Percentiles rank a stretch among this genome's conserved stretches.
These are phyloP conservation scores for Angomonas ambiguus DNA, from an alignment of 208 protist genomes.

Conservation along the genomic window DNA sequence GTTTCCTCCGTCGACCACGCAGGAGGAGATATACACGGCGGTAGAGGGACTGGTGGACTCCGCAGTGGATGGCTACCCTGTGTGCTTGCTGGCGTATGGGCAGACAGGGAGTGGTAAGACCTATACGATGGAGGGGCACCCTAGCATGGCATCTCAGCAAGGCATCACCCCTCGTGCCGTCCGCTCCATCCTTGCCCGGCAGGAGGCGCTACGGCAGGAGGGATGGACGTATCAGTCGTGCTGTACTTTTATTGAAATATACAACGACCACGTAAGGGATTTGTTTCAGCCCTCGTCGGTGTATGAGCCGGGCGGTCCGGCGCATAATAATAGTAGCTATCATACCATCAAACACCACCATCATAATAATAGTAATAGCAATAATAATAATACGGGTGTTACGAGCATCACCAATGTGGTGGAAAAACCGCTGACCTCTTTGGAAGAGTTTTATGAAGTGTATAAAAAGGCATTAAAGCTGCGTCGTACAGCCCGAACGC, in stretches of 20 bases:
- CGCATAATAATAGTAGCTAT: conserved; percentile 31
- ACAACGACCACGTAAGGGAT: conserved; percentile 89
- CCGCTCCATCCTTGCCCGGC: conserved; percentile 61
- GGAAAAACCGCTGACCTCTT: conserved; percentile 31
- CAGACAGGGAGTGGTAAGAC: conserved; percentile 92
- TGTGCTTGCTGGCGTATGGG: conserved; percentile 91
- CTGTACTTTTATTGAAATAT: conserved; percentile 88
- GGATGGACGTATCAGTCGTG: conserved; percentile 77
- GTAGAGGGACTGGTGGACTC: conserved; percentile 87
- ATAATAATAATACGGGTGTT: neutral
- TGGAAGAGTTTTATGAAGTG: conserved; percentile 59
- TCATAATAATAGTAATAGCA: neutral
- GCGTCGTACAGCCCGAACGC: conserved; percentile 74
- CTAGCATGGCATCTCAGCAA: conserved; percentile 13
- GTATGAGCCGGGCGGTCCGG: conserved; percentile 40
- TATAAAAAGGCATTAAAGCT: conserved; percentile 60
- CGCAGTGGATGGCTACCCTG: conserved; percentile 88
- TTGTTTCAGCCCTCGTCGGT: conserved; percentile 62
- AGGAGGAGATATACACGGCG: conserved; percentile 74
- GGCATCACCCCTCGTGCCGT: conserved; percentile 87
- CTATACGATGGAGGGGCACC: conserved; percentile 86
- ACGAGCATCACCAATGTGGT: conserved; percentile 68
- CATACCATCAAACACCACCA: conserved; percentile 65
- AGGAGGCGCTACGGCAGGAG: conserved; percentile 49
- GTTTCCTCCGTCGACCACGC: conserved; percentile 31